Conservation (phyloP, 371 early-diverging fungal genomes). For the Enterospora canceri region DNA sequence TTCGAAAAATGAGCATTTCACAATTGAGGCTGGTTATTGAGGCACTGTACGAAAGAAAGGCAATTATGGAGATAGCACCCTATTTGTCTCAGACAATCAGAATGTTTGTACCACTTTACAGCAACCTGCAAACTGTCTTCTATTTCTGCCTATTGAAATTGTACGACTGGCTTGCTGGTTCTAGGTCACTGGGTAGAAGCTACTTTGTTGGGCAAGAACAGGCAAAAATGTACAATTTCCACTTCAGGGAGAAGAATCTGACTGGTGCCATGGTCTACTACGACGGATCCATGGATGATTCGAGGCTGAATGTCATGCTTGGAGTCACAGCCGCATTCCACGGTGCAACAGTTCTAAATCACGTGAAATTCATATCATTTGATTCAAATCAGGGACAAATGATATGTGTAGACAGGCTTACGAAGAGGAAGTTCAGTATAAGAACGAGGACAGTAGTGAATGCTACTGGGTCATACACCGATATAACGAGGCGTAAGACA, state of each 20-base stretch:
- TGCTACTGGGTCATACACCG: conserved; percentile 67
- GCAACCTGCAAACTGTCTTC: conserved; percentile 85
- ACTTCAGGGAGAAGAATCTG: conserved; percentile 72
- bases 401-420: conserved; percentile 67
- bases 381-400: conserved; percentile 65
- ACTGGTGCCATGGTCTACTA: conserved; percentile 88
- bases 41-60: conserved; percentile 82
- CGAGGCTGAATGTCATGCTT: conserved; percentile 85
- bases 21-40: conserved; percentile 88
- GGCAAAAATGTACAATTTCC: conserved; percentile 80
- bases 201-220: conserved; percentile 71
- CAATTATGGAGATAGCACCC: conserved; percentile 81
- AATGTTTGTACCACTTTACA: conserved; percentile 81
- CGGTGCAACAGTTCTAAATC: conserved; percentile 83
- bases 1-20: conserved; percentile 76
- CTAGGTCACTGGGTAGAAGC: conserved; percentile 68
- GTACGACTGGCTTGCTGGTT: conserved; percentile 81
- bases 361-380: conserved; percentile 72
- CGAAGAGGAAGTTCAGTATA: conserved; percentile 72
- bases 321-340: conserved; percentile 77
- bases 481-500: conserved; percentile 67
- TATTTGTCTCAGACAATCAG: conserved; percentile 79
- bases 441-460: conserved; percentile 81
- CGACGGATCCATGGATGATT: conserved; percentile 93
- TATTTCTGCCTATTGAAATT: conserved; percentile 85